A percentile compares a stretch with the other conserved stretches of the same genome.
These are phyloP conservation scores for Sugiyamaella japonica DNA, from an alignment of 1,139 yeast genomes.

Conservation along the genomic window DNA sequence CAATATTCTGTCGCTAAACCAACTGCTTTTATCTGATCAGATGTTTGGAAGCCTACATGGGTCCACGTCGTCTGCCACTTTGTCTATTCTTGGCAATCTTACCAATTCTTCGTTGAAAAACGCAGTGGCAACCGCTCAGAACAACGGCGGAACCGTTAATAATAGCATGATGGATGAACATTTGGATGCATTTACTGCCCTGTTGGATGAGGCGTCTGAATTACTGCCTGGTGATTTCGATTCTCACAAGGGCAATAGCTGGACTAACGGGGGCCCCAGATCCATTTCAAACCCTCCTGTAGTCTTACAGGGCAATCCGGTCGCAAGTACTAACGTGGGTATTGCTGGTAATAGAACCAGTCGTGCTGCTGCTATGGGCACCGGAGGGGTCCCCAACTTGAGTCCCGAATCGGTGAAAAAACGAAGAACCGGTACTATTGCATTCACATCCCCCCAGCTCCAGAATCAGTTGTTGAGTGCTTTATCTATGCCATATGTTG, in stretches of 20 bases:
- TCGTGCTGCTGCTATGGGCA: too few species aligned
- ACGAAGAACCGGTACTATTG: neutral
- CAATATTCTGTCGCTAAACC: conserved; percentile 16
- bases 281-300: conserved; percentile 38
- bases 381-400: neutral
- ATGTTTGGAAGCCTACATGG: conserved; percentile 28
- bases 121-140: neutral
- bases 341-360: conserved; percentile 1
- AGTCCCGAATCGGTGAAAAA: neutral
- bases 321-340: neutral
- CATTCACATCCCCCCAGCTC: conserved; percentile 7
- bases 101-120: conserved; percentile 20
- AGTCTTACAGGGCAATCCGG: conserved; percentile 23
- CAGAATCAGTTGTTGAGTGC: conserved; percentile 34
- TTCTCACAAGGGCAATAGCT: conserved; percentile 5
- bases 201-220: conserved; percentile 25
- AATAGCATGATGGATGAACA: conserved; percentile 25
- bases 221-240: conserved; percentile 3
- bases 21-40: conserved; percentile 14
- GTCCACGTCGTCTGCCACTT: conserved; percentile 35
- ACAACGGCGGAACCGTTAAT: conserved; percentile 4
- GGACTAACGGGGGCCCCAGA: conserved; percentile 13
- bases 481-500: conserved; percentile 36
- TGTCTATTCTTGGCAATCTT: conserved; percentile 32
- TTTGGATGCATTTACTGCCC: conserved; percentile 26